These are phyloP conservation scores for Lachancea waltii DNA, from an alignment of 805 yeast genomes.

Conservation along the genomic window DNA sequence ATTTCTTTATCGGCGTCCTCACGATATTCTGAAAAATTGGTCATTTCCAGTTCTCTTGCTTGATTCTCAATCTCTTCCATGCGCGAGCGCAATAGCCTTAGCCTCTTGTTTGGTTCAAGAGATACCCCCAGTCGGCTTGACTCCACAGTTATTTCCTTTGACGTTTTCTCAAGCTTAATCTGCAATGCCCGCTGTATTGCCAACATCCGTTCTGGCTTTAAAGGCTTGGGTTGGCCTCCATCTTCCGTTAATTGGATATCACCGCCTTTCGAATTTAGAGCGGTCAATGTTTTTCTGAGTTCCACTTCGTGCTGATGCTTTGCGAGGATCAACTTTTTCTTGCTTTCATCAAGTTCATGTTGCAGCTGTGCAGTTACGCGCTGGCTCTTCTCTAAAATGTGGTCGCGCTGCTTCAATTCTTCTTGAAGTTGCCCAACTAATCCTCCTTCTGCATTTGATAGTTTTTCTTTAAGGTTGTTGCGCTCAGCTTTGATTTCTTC, in stretches of 20 bases:
- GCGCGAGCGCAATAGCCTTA: conserved; percentile 67
- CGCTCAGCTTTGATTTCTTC: conserved; percentile 46
- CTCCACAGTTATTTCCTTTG: conserved; percentile 35
- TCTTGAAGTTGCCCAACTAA: conserved; percentile 59
- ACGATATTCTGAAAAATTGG: conserved; percentile 58
- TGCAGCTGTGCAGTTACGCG: conserved; percentile 56
- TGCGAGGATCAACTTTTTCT: conserved; percentile 51
- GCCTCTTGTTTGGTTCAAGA: conserved; percentile 69
- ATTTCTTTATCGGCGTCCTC: conserved; percentile 10
- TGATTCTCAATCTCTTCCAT: conserved; percentile 81
- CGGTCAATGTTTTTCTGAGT: conserved; percentile 63
- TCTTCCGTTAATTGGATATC: conserved; percentile 1
- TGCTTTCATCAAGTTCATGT: conserved; percentile 61
- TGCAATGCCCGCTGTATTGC: conserved; percentile 29
- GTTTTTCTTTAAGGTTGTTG: conserved; percentile 59
- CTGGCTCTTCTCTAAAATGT: conserved; percentile 56
- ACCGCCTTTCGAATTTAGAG: conserved; percentile 43
- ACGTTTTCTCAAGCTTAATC: conserved; percentile 34
- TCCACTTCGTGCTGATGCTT: conserved; percentile 73
- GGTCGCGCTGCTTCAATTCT: conserved; percentile 66
- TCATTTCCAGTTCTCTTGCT: conserved; percentile 81
- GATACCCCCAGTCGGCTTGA: conserved; percentile 38
- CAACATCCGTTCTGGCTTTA: conserved; percentile 26
- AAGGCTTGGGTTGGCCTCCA: conserved; percentile 16
- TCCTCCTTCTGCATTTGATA: conserved; percentile 76